phyloP scores from a whole-genome alignment of 2,329 filamentous ascomycete genomes.

The Xylariomycetidae sp. region DNA sequence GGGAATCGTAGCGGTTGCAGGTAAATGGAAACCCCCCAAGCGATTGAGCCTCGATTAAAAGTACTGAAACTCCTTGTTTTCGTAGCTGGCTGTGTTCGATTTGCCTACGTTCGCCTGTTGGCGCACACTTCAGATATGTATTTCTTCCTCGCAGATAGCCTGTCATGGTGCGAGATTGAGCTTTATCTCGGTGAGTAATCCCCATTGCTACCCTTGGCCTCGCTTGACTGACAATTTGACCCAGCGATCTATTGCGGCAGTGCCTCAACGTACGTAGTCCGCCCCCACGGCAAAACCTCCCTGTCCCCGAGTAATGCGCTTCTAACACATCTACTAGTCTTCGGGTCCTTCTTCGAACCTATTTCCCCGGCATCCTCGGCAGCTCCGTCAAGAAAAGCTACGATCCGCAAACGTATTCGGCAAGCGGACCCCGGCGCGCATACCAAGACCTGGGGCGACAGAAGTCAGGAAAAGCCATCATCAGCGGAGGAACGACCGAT shows the following conservation, averaged over 20 bases:
- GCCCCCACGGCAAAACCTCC: neutral
- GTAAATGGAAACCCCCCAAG: neutral
- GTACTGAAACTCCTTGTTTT: no score
- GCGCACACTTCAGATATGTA: slow-evolving; percentile 7
- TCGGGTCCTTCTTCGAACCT: slow-evolving; percentile 3
- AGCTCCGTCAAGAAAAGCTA: no score
- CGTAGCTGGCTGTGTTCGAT: slow-evolving; percentile 7
- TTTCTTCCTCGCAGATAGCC: slow-evolving; percentile 8
- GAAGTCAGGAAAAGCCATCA: neutral
- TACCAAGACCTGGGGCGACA: slow-evolving; percentile 2
- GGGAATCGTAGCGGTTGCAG: slow-evolving; percentile 6
- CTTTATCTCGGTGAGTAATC: slow-evolving; percentile 7
- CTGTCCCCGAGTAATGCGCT: neutral
- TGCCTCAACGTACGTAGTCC: slow-evolving; percentile 2
- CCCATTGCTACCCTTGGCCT: neutral
- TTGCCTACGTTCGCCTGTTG: slow-evolving; percentile 8
- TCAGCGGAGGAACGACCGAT: neutral
- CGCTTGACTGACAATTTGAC: neutral
- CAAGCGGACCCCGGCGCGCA: neutral
- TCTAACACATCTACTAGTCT: neutral
- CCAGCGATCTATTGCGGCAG: slow-evolving; percentile 9
- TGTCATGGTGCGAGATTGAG: slow-evolving; percentile 10
- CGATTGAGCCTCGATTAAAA: neutral
- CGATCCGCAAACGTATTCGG: no score
- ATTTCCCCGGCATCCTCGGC: slow-evolving; percentile 3